These are phyloP conservation scores for Russula griseocarnosa DNA, from an alignment of 768 basidiomycete genomes.

Conservation along the genomic window DNA sequence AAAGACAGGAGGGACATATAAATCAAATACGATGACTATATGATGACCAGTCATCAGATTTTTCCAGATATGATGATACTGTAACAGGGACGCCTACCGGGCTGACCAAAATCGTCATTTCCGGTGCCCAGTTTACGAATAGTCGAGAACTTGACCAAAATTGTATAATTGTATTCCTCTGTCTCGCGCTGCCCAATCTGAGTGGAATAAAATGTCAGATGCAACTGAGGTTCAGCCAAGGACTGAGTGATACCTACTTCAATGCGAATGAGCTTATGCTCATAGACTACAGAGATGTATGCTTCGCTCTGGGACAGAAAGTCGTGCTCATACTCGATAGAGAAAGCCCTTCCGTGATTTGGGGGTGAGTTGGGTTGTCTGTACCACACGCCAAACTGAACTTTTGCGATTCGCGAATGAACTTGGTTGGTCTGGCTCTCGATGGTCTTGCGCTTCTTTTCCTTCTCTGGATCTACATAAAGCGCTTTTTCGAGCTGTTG, in stretches of 20 bases:
- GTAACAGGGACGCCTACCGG: constrained; percentile 8
- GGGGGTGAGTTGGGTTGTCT: constrained; percentile 30
- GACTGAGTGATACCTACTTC: constrained; percentile 41
- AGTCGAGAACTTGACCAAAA: constrained; percentile 23
- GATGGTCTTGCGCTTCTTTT: constrained; percentile 28
- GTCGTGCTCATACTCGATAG: constrained; percentile 63
- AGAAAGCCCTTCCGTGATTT: constrained; percentile 43
- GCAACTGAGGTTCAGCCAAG: not conserved
- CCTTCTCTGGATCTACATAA: constrained; percentile 34
- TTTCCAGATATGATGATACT: not conserved
- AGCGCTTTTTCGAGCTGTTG: constrained; percentile 34
- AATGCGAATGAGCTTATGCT: constrained; percentile 61
- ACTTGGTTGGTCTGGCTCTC: constrained; percentile 40
- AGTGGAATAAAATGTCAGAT: not conserved
- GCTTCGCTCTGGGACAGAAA: constrained; percentile 45
- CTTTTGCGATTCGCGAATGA: constrained; percentile 51
- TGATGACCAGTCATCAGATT: not conserved
- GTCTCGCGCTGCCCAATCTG: constrained; percentile 23
- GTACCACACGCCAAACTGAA: constrained; percentile 67
- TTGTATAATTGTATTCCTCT: constrained; percentile 11
- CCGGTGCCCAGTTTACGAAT: constrained; percentile 22
- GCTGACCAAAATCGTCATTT: not conserved
- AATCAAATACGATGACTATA: constrained; percentile 24
- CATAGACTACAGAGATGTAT: constrained; percentile 60
- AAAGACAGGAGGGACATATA: constrained; percentile 52